Percentiles rank a stretch among this genome's conserved stretches.
These are phyloP conservation scores for Cordyceps sp. DNA, from an alignment of 2,329 filamentous ascomycete genomes.

Conservation along the genomic window DNA sequence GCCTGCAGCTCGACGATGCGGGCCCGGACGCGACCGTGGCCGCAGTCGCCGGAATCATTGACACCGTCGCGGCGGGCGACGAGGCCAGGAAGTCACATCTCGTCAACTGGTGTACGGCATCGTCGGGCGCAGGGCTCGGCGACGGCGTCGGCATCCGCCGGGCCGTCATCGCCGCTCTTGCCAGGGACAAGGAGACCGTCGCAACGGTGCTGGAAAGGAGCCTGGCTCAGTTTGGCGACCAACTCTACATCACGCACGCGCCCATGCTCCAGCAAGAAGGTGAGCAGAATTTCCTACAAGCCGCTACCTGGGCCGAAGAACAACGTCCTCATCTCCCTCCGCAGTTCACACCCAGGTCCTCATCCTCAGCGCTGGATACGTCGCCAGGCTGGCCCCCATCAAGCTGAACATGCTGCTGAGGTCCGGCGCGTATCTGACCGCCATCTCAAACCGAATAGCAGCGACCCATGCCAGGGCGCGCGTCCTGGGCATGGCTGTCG, in stretches of 20 bases:
- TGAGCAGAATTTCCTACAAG: constrained; percentile 13
- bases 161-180: constrained; percentile 43
- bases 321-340: not conserved
- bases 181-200: constrained; percentile 32
- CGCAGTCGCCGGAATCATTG: constrained; percentile 41
- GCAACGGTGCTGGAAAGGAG: constrained; percentile 47
- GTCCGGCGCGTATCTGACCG: constrained; percentile 56
- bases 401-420: constrained; percentile 53
- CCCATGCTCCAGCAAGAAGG: constrained; percentile 82
- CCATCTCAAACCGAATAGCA: constrained; percentile 71
- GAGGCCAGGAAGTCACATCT: constrained; percentile 34
- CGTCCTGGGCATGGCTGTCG: constrained; percentile 78
- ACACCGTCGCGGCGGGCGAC: constrained; percentile 28
- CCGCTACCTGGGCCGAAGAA: not conserved
- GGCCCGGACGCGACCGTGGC: constrained; percentile 25
- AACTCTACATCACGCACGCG: constrained; percentile 72
- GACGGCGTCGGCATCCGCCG: constrained; percentile 49
- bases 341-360: constrained; percentile 65
- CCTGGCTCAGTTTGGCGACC: constrained; percentile 64
- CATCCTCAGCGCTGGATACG: constrained; percentile 60
- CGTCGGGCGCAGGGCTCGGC: constrained; percentile 48
- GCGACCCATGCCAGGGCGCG: constrained; percentile 59
- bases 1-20: constrained; percentile 14
- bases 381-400: constrained; percentile 48
- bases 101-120: constrained; percentile 46